These are phyloP conservation scores for Pichia sporocuriosa DNA, from an alignment of 805 yeast genomes.

Conservation along the genomic window DNA sequence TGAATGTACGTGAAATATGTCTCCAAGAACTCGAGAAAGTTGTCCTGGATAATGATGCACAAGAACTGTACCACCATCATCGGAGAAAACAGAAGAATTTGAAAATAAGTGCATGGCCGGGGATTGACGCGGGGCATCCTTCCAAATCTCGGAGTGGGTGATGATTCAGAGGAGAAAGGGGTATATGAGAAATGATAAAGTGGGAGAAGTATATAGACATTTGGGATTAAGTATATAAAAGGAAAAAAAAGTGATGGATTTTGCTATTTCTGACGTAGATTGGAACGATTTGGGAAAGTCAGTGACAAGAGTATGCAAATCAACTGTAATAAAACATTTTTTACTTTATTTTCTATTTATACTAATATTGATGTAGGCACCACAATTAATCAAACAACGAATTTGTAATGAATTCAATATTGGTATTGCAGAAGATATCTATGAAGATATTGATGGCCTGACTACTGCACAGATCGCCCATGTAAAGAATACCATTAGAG, in stretches of 20 bases:
- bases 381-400: constrained; percentile 12
- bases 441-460: background rate
- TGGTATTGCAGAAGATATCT: background rate
- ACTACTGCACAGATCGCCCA: constrained; percentile 4
- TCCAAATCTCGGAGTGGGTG: no score
- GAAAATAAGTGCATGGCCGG: constrained; percentile 55
- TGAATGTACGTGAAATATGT: constrained; percentile 11
- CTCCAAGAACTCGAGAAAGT: constrained; percentile 13
- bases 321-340: no score
- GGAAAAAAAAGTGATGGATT: constrained; percentile 10
- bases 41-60: constrained; percentile 1
- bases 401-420: constrained; percentile 2
- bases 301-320: constrained; percentile 20
- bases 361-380: constrained; percentile 9
- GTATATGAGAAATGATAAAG: no score
- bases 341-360: background rate
- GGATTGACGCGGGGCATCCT: constrained; percentile 62
- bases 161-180: no score
- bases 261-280: constrained; percentile 21
- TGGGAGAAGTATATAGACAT: no score
- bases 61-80: constrained; percentile 10
- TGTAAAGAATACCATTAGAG: constrained; percentile 1
- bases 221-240: no score
- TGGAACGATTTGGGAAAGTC: constrained; percentile 25
- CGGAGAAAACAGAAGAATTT: constrained; percentile 16